phyloP scores from a whole-genome alignment of 768 basidiomycete species.

The Lactarius evosmus region DNA sequence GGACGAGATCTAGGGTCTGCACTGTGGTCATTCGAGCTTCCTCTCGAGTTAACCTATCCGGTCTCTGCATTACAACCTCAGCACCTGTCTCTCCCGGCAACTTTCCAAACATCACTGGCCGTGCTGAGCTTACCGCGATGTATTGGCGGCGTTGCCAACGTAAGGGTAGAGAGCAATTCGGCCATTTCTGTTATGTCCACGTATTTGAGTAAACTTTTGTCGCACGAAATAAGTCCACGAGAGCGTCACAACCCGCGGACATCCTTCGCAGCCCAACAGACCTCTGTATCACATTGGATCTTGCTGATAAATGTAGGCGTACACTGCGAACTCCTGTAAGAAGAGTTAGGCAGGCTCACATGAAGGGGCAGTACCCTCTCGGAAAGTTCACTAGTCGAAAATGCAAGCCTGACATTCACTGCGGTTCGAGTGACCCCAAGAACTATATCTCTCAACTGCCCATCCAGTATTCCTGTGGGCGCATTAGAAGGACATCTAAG shows the following conservation, averaged over 20 bases:
- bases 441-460: neutral
- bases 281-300: neutral
- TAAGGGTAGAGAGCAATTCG: neutral
- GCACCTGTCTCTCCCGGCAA: neutral
- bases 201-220: neutral
- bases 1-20: neutral
- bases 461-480: neutral
- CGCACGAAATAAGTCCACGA: neutral
- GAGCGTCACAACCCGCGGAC: neutral
- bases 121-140: neutral
- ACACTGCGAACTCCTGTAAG: neutral
- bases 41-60: neutral
- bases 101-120: neutral
- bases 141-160: neutral
- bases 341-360: neutral
- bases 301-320: neutral
- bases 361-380: neutral
- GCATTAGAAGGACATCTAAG: neutral
- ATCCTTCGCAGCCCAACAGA: neutral
- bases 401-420: neutral
- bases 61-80: neutral
- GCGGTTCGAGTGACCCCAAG: neutral
- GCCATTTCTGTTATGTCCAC: neutral
- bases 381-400: neutral
- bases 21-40: neutral